Evolutionary conservation across 2,329 filamentous ascomycete genomes (phyloP), one percentile per base, ranked within the genome.

Genomic region (Daldinia sp.): DNA sequence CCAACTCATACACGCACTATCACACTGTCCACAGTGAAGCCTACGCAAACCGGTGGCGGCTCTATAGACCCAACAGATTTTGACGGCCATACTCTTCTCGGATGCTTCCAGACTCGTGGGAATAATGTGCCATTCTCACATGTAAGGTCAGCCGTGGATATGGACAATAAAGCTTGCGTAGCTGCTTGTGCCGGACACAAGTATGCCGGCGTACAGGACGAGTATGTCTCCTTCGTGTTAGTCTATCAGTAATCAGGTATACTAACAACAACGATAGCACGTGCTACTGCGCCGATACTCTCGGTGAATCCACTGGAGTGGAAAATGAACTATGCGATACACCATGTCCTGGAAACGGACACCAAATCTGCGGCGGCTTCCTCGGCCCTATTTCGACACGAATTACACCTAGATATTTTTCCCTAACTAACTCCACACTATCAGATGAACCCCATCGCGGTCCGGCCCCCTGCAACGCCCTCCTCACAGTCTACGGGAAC

Each of bases 281-380:
- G 23, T 86, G 84, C 72, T 85, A 83, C 75, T 87, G 85, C 63
- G 82, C 83, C 37, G 76, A 81, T 12, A 65, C 59, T 1, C 76
- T 86, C 18, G 81, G 76, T 4, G 77, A 79, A 50, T 82, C 83
- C n/a, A 77, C 72, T 12, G 80, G 82, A 12, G 69, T 80, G 1
- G 74, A 74, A 48, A 75, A 77, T 53, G 70, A 68, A 15, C 67
- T 71, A 37, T 85, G 84, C 69, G 71, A 81, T 59, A 70, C 72
- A 1, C 74, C 75, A 0, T 86, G 84, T 65, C 82, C 84, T 0
- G 84, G 83, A 1, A 77, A 85, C 65, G 65, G 68, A 0, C 30
- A 35, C 2, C 71, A 84, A 67, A 76, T 79, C 64, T 86, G 84
- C 73, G 84, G 84, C 48, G 83, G 83, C 13, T 70, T 76, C 23